phyloP scores from a whole-genome alignment of 495 filamentous ascomycete species.

The Stereocaulon alpinum region DNA sequence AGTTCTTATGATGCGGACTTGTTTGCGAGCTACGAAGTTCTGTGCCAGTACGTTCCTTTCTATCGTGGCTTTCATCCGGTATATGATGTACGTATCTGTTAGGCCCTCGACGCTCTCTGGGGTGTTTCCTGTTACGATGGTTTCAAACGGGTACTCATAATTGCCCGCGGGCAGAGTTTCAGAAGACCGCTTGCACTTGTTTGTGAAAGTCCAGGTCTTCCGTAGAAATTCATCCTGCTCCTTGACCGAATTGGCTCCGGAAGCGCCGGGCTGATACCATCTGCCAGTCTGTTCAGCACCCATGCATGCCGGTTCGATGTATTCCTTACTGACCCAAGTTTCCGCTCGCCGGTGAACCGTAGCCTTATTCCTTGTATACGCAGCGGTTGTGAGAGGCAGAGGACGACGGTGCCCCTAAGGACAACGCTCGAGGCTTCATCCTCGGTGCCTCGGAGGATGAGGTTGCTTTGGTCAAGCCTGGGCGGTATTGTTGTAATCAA shows the following conservation, averaged over 20 bases:
- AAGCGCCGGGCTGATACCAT: conserved; percentile 33
- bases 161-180: conserved; percentile 63
- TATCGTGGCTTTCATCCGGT: conserved; percentile 80
- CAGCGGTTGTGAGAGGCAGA: conserved; percentile 60
- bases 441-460: conserved; percentile 66
- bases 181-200: conserved; percentile 40
- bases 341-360: conserved; percentile 58
- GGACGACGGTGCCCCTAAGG: conserved; percentile 61
- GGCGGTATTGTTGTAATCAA: background rate
- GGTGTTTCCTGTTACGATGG: conserved; percentile 62
- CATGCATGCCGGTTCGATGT: background rate
- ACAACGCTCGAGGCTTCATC: conserved; percentile 66
- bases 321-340: conserved; percentile 48
- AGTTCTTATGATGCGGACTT: conserved; percentile 79
- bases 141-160: conserved; percentile 85
- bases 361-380: conserved; percentile 63
- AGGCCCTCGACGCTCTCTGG: conserved; percentile 87
- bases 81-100: conserved; percentile 67
- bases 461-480: conserved; percentile 69
- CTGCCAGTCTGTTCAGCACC: conserved; percentile 24
- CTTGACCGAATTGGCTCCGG: conserved; percentile 26
- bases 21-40: conserved; percentile 66
- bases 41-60: conserved; percentile 69
- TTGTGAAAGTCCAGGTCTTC: conserved; percentile 45
- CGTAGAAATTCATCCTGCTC: conserved; percentile 47